Evolutionary conservation across 192 early-diverging fungal genomes (phyloP), one percentile per base, ranked within the genome.

Genomic region (Coemansia sp.): DNA sequence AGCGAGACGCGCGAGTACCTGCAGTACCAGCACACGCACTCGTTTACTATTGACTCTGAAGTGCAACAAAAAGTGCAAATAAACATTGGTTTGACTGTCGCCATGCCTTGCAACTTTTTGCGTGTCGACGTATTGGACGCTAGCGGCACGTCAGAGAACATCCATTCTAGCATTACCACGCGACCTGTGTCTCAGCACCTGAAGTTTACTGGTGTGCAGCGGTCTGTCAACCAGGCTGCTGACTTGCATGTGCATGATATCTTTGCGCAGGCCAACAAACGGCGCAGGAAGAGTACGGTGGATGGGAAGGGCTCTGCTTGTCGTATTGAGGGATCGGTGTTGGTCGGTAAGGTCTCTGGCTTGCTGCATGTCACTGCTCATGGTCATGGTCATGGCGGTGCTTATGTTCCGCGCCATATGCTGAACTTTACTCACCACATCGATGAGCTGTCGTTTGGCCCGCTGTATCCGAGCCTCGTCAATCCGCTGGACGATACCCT

Each of bases 381-480:
- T 44, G 96, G 96, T 13, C 94, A 97, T 74, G 97, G 94, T 51
- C 97, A 97, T 74, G 67, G 83, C 75, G 91, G 89, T 7, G 78
- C 66, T 8, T 92, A 94, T 75, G 85, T 74, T 27, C 73, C 69
- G 29, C 66, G 47, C 57, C 52, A 77, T 90, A 91, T 87, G 60
- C 88, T 98, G 79, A 98, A 98, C 79, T 96, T 98, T 75, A 97
- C 96, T 0, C 97, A 98, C 80, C 89, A 91, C 51, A 93, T 98
- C 44, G 92, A 96, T 67, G 90, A 93, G 75, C 84, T 98, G 31
- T 96, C 95, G 1, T 98, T 97, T 85, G 97, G 97, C 40, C 79
- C 77, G 10, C 72, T 91, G 31, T 97, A 97, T 72, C 95, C 95
- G 2, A 90, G 85, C 43, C 81, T 98, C 24, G 81, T 89, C 42